Conservation (phyloP, 1,139 yeast species). For the Saccharomyces hybrid region DNA sequence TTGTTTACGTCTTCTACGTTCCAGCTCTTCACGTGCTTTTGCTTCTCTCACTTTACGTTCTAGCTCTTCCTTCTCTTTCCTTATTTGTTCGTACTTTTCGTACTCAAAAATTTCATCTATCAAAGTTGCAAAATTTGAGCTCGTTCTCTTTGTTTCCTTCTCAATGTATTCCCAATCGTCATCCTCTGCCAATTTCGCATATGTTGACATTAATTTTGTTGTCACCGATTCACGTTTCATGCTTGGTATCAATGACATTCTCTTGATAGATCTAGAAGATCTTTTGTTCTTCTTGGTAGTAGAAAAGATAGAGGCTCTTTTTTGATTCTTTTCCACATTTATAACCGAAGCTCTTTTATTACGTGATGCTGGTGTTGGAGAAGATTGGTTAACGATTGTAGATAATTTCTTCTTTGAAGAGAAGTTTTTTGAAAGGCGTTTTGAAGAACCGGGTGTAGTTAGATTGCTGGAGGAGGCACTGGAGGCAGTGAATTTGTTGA, state of each 20-base stretch:
- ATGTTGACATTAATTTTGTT: constrained; percentile 53
- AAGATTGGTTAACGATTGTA: constrained; percentile 18
- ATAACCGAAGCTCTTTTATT: constrained; percentile 23
- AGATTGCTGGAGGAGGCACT: constrained; percentile 14
- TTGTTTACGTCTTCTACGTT: constrained; percentile 33
- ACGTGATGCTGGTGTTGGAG: constrained; percentile 28
- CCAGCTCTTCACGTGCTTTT: constrained; percentile 44
- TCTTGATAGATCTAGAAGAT: constrained; percentile 30
- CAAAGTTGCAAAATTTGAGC: constrained; percentile 67
- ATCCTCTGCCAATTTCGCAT: constrained; percentile 57
- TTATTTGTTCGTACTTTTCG: constrained; percentile 48
- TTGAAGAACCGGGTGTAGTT: constrained; percentile 18
- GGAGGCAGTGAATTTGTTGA: constrained; percentile 33
- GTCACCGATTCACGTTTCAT: constrained; percentile 58
- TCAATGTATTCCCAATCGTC: constrained; percentile 65
- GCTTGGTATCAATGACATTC: constrained; percentile 33
- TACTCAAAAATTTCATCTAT: constrained; percentile 70
- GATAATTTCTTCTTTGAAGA: constrained; percentile 18
- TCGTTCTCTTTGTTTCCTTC: constrained; percentile 65
- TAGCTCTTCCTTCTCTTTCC: constrained; percentile 45
- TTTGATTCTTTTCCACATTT: constrained; percentile 19
- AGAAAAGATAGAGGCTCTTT: constrained; percentile 31
- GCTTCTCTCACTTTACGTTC: constrained; percentile 37
- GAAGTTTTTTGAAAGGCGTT: constrained; percentile 8
- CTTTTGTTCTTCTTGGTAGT: constrained; percentile 16